Evolutionary conservation across 805 yeast genomes (phyloP).

Genomic region (Candida maris): DNA sequence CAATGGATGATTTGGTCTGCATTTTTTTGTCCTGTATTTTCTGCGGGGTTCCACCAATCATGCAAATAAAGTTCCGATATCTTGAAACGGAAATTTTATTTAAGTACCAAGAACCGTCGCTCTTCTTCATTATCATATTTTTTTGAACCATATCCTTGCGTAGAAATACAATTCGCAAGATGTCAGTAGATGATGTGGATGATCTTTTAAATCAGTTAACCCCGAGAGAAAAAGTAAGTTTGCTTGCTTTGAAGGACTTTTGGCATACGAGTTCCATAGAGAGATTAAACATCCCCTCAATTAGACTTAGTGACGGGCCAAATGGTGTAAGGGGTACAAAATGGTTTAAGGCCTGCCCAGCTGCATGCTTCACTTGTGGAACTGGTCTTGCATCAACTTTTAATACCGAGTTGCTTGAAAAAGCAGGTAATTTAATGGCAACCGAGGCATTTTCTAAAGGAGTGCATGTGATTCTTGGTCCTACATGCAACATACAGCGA

Average conservation of each 20-base stretch:
- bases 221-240: conserved; percentile 25
- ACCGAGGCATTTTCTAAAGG: conserved; percentile 41
- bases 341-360: conserved; percentile 37
- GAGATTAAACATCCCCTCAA: conserved; percentile 33
- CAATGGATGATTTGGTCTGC: neutral
- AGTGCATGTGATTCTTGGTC: conserved; percentile 36
- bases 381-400: conserved; percentile 43
- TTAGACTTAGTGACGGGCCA: conserved; percentile 41
- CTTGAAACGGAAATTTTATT: too few species aligned
- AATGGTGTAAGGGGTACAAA: conserved; percentile 45
- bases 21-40: too few species aligned
- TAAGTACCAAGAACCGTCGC: too few species aligned
- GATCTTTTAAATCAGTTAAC: conserved; percentile 16
- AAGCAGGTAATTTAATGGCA: conserved; percentile 41
- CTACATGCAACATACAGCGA: conserved; percentile 38
- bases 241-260: conserved; percentile 30
- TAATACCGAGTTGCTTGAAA: conserved; percentile 36
- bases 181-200: neutral
- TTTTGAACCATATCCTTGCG: too few species aligned
- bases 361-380: conserved; percentile 45
- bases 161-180: too few species aligned
- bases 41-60: too few species aligned
- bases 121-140: too few species aligned
- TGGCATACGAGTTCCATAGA: conserved; percentile 37
- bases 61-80: too few species aligned